Base-by-base conservation (phyloP, 805 yeast genomes). In the Teunomyces cretensis region DNA sequence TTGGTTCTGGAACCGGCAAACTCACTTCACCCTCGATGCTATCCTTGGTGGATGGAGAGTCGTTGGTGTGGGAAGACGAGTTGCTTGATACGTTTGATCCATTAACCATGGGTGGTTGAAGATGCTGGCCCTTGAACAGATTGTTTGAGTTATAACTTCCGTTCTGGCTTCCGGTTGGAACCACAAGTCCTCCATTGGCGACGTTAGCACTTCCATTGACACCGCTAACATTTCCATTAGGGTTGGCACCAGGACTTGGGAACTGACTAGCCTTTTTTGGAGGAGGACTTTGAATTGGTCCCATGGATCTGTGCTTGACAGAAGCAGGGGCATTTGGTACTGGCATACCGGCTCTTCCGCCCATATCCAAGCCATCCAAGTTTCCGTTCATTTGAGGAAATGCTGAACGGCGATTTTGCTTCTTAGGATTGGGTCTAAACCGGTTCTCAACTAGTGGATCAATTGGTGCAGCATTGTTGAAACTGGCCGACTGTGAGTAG, bases 291-390 rank as follows among this genome's bases (percentile, higher is more conserved):
- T 35, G 38, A 15, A 35, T 19, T 6, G 38, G 12, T 7, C n/a
- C 38, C 45, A 42, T 37, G 15, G 53, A 47, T 5, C 49, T 43
- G 39, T 50, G 48, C 39, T 47, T 49, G 13, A 43, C 46, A 0
- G 70, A 64, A 7, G 28, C 5, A 9, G 28, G 28, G 12, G 38
- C 38, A 17, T 24, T 16, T 7, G 36, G 42, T 64, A 65, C 65
- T 2, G 75, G 76, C 76, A 72, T 72, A 6, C 76, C 76, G 15
- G 74, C 76, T 52, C 76, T 60, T n/a, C 75, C 75, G 11, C 76
- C 75, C 60, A 68, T 61, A 54, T 71, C 76, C 14, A 70, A 43
- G 1, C 64, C 66, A 9, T 59, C 60, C 19, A 61, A 39, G 46
- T 55, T 56, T n/a, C 64, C 67, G 15, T 57, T 57, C 58, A 66